Conservation (phyloP, 441 rosid species). For the Flueggea neowawraea region DNA sequence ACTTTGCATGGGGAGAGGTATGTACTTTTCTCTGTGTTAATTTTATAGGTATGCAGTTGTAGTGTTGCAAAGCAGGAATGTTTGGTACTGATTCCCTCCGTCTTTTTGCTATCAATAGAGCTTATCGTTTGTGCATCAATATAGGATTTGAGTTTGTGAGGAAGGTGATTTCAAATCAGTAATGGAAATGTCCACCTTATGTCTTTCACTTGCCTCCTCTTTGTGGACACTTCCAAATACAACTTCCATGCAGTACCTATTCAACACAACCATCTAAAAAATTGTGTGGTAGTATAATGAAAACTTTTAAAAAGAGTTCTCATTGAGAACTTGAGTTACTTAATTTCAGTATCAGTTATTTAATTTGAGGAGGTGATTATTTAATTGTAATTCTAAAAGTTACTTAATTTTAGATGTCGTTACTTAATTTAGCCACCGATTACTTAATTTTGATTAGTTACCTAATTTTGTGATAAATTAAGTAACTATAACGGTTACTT, state of each 20-base stretch:
- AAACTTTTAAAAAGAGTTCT: no score
- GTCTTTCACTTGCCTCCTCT: conserved; percentile 14
- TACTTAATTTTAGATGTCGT: no score
- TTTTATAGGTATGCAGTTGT: conserved; percentile 29
- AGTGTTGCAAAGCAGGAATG: conserved; percentile 27
- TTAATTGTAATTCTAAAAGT: no score
- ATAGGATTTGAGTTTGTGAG: conserved; percentile 3
- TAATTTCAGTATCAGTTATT: no score
- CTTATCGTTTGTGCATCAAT: conserved; percentile 28
- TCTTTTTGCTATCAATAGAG: conserved; percentile 21
- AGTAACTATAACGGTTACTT: no score
- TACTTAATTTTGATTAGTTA: no score
- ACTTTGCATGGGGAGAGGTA: conserved; percentile 10
- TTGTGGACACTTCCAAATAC: not conserved
- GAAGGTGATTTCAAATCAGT: conserved; percentile 14
- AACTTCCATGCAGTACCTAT: conserved; percentile 1
- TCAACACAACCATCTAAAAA: not conserved
- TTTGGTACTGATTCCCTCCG: conserved; percentile 21
- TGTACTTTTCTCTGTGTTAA: conserved; percentile 21
- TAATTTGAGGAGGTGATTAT: no score
- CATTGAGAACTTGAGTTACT: no score
- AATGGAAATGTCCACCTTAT: conserved; percentile 21
- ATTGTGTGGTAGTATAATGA: no score
- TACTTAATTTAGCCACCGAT: no score
- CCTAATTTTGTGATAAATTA: no score